These are phyloP conservation scores for Thozetella sp. DNA, from an alignment of 495 filamentous ascomycete genomes.

Conservation along the genomic window DNA sequence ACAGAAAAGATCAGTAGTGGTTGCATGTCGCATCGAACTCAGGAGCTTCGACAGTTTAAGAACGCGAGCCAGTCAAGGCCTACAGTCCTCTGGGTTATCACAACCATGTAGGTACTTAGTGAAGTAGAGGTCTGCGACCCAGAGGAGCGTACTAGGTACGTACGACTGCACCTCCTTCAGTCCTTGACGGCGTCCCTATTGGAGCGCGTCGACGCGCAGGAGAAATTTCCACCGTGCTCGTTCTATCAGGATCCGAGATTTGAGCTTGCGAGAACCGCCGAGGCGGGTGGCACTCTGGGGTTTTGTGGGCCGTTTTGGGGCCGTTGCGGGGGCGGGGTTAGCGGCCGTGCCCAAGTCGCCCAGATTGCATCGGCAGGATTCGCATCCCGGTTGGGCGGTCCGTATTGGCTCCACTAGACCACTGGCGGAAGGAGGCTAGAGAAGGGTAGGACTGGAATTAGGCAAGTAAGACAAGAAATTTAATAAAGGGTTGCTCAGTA, in stretches of 20 bases:
- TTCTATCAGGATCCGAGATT: background rate
- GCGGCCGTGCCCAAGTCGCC: background rate
- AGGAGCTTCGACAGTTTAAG: background rate
- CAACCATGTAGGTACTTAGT: background rate
- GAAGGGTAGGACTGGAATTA: conserved; percentile 7
- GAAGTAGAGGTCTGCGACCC: background rate
- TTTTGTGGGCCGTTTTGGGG: background rate
- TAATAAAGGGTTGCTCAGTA: background rate
- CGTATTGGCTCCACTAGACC: background rate
- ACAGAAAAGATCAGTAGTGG: background rate
- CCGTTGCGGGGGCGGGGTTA: background rate
- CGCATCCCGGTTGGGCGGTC: background rate
- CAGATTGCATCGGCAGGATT: background rate
- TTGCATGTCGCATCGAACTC: background rate
- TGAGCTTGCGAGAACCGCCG: background rate
- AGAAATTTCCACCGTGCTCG: background rate
- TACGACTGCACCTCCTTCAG: background rate
- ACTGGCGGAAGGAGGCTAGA: background rate
- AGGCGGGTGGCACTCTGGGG: background rate
- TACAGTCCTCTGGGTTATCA: background rate
- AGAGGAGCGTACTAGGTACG: background rate
- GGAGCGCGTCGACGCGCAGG: background rate
- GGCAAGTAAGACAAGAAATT: conserved; percentile 9
- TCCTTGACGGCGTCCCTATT: background rate
- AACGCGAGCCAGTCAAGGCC: background rate